These are phyloP conservation scores for Wallemia mellicola DNA, from an alignment of 1,284 basidiomycete genomes.

Conservation along the genomic window DNA sequence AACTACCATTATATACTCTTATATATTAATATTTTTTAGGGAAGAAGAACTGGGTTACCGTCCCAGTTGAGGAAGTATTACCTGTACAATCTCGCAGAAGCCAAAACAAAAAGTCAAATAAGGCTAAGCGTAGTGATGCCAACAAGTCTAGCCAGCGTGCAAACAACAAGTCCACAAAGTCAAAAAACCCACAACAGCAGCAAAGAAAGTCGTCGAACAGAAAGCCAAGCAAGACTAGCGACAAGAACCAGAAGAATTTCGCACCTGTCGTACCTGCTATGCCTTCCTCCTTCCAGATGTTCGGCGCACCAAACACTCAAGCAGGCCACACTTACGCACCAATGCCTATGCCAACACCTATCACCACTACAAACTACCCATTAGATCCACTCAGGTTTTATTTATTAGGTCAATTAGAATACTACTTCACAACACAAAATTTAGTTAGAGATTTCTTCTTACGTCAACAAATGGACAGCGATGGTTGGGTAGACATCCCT, in stretches of 20 bases:
- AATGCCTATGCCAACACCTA: constrained; percentile 25
- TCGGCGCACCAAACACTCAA: not conserved
- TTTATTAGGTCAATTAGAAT: constrained; percentile 47
- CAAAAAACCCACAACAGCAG: not conserved
- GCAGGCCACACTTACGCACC: constrained; percentile 2
- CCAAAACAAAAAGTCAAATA: not conserved
- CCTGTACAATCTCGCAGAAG: not conserved
- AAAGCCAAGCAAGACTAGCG: not conserved
- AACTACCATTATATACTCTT: not conserved
- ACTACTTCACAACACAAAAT: constrained; percentile 62
- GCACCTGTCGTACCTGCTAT: not conserved
- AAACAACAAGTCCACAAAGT: not conserved
- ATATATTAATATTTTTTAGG: not conserved
- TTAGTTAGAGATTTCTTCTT: constrained; percentile 54
- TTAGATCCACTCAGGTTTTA: constrained; percentile 32
- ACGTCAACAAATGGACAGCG: constrained; percentile 57
- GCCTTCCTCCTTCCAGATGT: constrained; percentile 1
- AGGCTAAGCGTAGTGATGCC: not conserved
- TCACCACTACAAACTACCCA: constrained; percentile 26
- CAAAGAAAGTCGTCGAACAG: not conserved
- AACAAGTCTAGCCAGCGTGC: not conserved
- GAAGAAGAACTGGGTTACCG: not conserved
- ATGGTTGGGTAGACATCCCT: constrained; percentile 55
- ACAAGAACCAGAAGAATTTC: not conserved
- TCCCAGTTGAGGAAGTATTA: not conserved